Base-by-base conservation (phyloP, 2,329 filamentous ascomycete genomes). In the Chaetomiaceae sp. region DNA sequence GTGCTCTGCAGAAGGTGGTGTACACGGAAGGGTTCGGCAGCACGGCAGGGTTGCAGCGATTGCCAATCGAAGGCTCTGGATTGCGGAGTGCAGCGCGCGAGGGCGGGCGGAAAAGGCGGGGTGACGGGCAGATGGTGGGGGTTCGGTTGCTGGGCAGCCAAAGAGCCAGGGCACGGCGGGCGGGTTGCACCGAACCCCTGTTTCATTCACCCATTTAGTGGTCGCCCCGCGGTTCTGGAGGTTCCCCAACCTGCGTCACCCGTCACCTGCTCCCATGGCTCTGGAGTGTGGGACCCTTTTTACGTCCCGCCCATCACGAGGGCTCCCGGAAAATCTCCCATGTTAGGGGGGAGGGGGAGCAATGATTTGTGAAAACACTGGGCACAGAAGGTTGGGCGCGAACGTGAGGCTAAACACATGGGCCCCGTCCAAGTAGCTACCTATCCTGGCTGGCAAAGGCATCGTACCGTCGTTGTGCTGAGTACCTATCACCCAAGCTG, bases 61-160 rank as follows among this genome's bases (percentile, higher is more conserved):
- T 39, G 45, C 14, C 30, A 38, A 46, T 47, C 32, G 48, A 50
- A 47, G 46, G 27, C 29, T 40, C 24, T 52, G 47, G 37, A 36
- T 24, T 46, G 50, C 50, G 48, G 51, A 53, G 48, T 49, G 48
- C 43, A 49, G 48, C 33, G 33, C 38, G n/a, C n/a, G n/a, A n/a
- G n/a, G 27, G 36, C 19, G 26, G 18, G n/a, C n/a, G n/a, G n/a
- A n/a, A 45, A 48, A 43, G 44, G 47, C 47, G 50, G 47, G 50
- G 50, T 50, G 50, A 36, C 6, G 37, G 29, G 15, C 11, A 7
- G 17, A 10, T 39, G 39, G 30, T 39, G 39, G 44, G 48, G 44
- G 30, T 24, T 33, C 6, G n/a, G n/a, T 15, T 26, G 32, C 18
- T 27, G 11, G 27, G 17, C 26, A n/a, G 22, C 15, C 22, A 17